Evolutionary conservation across 1,139 yeast species (phyloP), one percentile per base, ranked within the genome.

Genomic region (Hansenula lynferdii): DNA sequence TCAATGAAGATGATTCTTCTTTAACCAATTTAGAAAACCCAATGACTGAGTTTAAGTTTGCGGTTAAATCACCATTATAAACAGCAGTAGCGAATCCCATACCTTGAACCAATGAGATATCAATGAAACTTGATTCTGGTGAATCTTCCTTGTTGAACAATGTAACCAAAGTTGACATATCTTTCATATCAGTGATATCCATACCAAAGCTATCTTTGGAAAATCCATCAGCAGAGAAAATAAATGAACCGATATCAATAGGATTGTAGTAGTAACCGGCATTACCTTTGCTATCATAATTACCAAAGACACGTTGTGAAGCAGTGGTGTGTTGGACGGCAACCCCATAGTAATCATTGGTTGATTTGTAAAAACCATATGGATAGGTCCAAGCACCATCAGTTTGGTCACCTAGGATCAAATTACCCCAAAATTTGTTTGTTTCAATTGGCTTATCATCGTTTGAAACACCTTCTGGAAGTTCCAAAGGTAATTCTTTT

Each of bases 71-170:
- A 36, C 80, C 81, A 47, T 75, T 67, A 58, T 84, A 85, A 33
- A 78, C 64, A 25, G 77, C 84, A 30, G 87, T 75, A 11, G 77
- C 75, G 48, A 81, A 72, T n/a, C 95, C 95, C 85, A 82, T 81
- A 44, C 95, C 95, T 57, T 80, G 84, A 17, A 72, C 76, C 35
- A 74, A 43, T 5, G 81, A 78, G 25, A 61, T 37, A 27, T 61
- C 62, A 24, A 65, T 44, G 33, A 51, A 64, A 36, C 56, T 48
- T 14, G 56, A 40, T 8, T 59, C 58, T 15, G 45, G 27, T 18
- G 57, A 36, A 30, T 53, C 53, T 14, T 57, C 44, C 2, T 58
- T 47, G 24, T 69, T 64, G 21, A 75, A 58, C 38, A 84, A 55
- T 4, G 69, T 65, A 11, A 73, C 77, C 25, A 64, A 60, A 15